Evolutionary conservation across 1,284 basidiomycete genomes (phyloP).

Genomic region (Volvariella volvacea): DNA sequence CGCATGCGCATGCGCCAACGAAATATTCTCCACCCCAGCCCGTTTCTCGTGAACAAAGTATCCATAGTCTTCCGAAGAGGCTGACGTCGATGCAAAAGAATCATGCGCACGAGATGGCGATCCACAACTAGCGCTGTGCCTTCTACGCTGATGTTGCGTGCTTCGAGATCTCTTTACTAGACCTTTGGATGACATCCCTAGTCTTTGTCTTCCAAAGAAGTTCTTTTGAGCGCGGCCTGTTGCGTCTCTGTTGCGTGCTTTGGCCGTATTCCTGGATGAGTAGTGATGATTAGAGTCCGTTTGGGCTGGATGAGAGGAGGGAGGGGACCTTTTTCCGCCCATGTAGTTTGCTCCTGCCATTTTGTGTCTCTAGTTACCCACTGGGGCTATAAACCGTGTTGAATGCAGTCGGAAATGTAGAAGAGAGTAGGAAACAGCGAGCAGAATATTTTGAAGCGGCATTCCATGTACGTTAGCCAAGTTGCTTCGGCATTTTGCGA

Average conservation of each 20-base stretch:
- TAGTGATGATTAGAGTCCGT: background rate
- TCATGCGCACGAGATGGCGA: too few relatives aligned
- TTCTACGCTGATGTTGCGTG: background rate
- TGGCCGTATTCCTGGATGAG: slow-evolving; percentile 44
- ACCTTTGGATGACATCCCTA: slow-evolving; percentile 41
- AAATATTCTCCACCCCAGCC: background rate
- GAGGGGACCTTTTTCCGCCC: slow-evolving; percentile 46
- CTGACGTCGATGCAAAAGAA: too few relatives aligned
- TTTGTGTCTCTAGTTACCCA: too few relatives aligned
- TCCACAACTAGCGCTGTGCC: background rate
- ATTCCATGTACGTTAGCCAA: too few relatives aligned
- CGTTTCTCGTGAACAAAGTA: too few relatives aligned
- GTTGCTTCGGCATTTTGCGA: too few relatives aligned
- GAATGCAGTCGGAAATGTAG: too few relatives aligned
- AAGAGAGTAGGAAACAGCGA: too few relatives aligned
- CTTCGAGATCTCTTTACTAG: slow-evolving; percentile 8
- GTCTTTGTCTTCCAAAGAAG: slow-evolving; percentile 49
- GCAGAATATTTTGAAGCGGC: too few relatives aligned
- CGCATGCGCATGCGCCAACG: background rate
- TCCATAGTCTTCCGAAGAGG: too few relatives aligned
- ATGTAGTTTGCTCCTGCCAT: slow-evolving; percentile 59
- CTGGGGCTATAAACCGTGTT: too few relatives aligned
- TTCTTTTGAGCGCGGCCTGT: slow-evolving; percentile 41
- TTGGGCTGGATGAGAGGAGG: background rate
- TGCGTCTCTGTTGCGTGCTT: slow-evolving; percentile 43